Evolutionary conservation across 805 yeast genomes (phyloP).

Genomic region (Saccharomyces eubayanus): DNA sequence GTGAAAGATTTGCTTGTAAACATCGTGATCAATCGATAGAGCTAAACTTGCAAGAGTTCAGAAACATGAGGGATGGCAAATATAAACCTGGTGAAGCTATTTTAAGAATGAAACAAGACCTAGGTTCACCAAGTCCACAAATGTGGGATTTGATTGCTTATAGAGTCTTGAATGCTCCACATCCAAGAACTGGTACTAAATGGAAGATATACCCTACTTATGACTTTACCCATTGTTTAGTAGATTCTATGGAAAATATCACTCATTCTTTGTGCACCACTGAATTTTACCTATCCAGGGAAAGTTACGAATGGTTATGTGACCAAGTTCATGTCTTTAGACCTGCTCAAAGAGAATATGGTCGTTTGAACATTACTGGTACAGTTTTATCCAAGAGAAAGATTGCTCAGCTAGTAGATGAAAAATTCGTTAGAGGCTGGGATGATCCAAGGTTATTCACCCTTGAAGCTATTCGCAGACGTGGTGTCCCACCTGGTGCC

Average conservation of each 20-base stretch:
- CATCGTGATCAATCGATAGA: constrained; percentile 67
- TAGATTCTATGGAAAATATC: constrained; percentile 93
- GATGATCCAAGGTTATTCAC: constrained; percentile 96
- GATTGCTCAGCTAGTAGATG: constrained; percentile 85
- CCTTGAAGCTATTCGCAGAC: constrained; percentile 85
- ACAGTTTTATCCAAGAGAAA: constrained; percentile 92
- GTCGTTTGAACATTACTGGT: constrained; percentile 90
- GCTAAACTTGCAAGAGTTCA: constrained; percentile 69
- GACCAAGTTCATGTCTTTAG: constrained; percentile 90
- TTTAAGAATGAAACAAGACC: constrained; percentile 93
- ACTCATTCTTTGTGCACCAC: constrained; percentile 95
- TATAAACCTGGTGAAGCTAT: constrained; percentile 89
- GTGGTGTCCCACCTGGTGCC: constrained; percentile 99
- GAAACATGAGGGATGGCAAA: constrained; percentile 85
- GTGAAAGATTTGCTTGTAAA: constrained; percentile 76
- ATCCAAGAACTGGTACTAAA: constrained; percentile 92
- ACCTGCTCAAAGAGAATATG: constrained; percentile 98
- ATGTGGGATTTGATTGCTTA: constrained; percentile 99
- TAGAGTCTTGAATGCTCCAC: constrained; percentile 84
- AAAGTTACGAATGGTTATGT: constrained; percentile 97
- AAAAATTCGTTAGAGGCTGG: constrained; percentile 84
- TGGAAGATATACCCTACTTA: constrained; percentile 99
- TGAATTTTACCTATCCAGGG: constrained; percentile 85
- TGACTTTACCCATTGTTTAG: constrained; percentile 98
- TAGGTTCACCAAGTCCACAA: constrained; percentile 86